These are phyloP conservation scores for Colletotrichum gloeosporioides DNA, from an alignment of 2,329 filamentous ascomycete species.

Conservation along the genomic window DNA sequence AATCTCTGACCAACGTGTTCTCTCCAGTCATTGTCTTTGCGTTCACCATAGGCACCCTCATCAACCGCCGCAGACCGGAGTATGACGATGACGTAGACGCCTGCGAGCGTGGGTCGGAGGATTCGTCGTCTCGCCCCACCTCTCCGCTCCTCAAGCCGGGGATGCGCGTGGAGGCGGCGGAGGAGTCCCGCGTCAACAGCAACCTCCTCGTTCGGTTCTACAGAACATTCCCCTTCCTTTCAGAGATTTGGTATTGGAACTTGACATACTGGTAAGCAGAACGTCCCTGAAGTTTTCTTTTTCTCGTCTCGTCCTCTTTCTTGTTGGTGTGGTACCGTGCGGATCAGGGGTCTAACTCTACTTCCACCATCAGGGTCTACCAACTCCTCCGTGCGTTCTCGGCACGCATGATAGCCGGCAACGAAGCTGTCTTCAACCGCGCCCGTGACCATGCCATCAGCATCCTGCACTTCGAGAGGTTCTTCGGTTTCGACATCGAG, in stretches of 20 bases:
- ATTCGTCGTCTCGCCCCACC: neutral
- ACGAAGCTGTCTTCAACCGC: constrained; percentile 39
- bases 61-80: constrained; percentile 16
- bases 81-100: constrained; percentile 11
- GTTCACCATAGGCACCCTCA: constrained; percentile 21
- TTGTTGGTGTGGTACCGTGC: neutral
- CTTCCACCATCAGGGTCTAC: constrained; percentile 37
- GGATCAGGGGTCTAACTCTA: neutral
- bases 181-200: constrained; percentile 16
- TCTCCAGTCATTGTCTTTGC: constrained; percentile 16
- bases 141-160: constrained; percentile 19
- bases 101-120: constrained; percentile 13
- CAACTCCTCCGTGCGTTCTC: constrained; percentile 48
- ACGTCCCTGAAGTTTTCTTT: neutral
- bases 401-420: constrained; percentile 42
- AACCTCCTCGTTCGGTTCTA: constrained; percentile 30
- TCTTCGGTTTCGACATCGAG: constrained; percentile 44
- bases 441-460: constrained; percentile 45
- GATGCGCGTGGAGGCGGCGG: neutral
- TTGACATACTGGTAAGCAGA: constrained; percentile 35
- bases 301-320: neutral
- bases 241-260: constrained; percentile 43
- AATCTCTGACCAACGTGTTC: neutral
- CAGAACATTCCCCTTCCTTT: constrained; percentile 34
- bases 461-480: constrained; percentile 42